These are phyloP conservation scores for Saturnispora mendoncae DNA, from an alignment of 805 yeast species.

Conservation along the genomic window DNA sequence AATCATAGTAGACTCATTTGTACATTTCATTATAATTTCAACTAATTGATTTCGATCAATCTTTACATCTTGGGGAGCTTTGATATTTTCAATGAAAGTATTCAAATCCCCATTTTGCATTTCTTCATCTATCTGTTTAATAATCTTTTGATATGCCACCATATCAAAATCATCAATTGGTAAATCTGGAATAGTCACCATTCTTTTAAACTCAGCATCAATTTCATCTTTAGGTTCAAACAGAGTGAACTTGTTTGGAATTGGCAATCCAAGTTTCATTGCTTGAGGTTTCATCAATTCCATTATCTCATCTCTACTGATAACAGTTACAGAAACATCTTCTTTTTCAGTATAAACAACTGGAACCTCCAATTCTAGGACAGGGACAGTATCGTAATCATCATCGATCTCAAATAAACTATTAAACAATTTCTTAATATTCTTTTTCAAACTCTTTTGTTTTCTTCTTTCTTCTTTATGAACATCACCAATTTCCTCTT, in stretches of 20 bases:
- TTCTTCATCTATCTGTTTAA: not conserved
- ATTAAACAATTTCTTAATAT: not conserved
- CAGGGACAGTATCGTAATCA: not conserved
- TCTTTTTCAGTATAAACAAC: no score
- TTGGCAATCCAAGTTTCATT: not conserved
- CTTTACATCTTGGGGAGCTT: not conserved
- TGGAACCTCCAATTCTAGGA: not conserved
- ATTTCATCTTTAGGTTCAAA: not conserved
- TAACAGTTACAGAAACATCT: not conserved
- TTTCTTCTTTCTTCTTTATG: not conserved
- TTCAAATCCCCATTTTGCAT: not conserved
- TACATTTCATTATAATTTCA: conserved; percentile 4
- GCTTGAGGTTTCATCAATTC: conserved; percentile 3
- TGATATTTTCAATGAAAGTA: not conserved
- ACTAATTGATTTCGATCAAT: not conserved
- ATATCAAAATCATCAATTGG: conserved; percentile 3
- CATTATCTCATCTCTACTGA: not conserved
- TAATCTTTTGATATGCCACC: conserved; percentile 5
- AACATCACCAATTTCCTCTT: not conserved
- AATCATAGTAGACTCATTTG: conserved; percentile 3
- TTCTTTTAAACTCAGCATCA: conserved; percentile 1
- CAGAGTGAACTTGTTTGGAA: not conserved
- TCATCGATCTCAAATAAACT: not conserved
- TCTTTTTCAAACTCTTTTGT: not conserved
- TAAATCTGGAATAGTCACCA: conserved; percentile 1